Evolutionary conservation across 2,329 filamentous ascomycete species (phyloP).

Genomic region (Fusarium sp.): DNA sequence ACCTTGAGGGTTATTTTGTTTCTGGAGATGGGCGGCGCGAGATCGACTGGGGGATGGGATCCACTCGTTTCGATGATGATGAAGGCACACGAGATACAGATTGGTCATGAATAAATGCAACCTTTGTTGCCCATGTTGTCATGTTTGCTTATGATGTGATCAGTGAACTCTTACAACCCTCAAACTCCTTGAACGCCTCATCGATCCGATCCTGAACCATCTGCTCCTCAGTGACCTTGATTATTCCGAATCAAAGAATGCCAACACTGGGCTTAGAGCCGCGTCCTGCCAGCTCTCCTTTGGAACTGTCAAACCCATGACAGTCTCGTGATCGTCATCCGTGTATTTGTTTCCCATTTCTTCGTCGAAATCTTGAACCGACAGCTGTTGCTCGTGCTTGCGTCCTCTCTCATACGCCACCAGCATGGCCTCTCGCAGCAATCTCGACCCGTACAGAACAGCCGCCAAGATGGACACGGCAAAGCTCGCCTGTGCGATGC

Average conservation of each 20-base stretch:
- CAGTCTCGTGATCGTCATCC: constrained; percentile 6
- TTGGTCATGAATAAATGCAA: constrained; percentile 13
- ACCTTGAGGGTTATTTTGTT: constrained; percentile 38
- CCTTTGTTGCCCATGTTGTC: neutral
- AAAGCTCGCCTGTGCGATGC: constrained; percentile 39
- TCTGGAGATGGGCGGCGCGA: constrained; percentile 11
- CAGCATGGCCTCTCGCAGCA: constrained; percentile 25
- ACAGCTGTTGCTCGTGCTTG: neutral
- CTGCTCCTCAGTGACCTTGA: neutral
- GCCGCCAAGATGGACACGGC: constrained; percentile 33
- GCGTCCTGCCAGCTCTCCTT: constrained; percentile 10
- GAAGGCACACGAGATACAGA: neutral
- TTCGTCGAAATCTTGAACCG: neutral
- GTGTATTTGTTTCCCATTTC: constrained; percentile 12
- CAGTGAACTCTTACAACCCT: neutral
- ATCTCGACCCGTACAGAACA: constrained; percentile 29
- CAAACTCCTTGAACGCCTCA: neutral
- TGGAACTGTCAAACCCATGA: neutral
- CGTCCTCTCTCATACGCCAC: constrained; percentile 23
- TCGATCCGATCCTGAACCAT: neutral
- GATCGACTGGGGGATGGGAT: constrained; percentile 28
- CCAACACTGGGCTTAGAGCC: constrained; percentile 48
- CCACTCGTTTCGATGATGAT: constrained; percentile 33
- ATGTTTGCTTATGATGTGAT: neutral
- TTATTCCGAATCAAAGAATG: constrained; percentile 45